A percentile compares a stretch with the other conserved stretches of the same genome.
These are phyloP conservation scores for Exophiala calicioides DNA, from an alignment of 2,329 filamentous ascomycete genomes.

Conservation along the genomic window DNA sequence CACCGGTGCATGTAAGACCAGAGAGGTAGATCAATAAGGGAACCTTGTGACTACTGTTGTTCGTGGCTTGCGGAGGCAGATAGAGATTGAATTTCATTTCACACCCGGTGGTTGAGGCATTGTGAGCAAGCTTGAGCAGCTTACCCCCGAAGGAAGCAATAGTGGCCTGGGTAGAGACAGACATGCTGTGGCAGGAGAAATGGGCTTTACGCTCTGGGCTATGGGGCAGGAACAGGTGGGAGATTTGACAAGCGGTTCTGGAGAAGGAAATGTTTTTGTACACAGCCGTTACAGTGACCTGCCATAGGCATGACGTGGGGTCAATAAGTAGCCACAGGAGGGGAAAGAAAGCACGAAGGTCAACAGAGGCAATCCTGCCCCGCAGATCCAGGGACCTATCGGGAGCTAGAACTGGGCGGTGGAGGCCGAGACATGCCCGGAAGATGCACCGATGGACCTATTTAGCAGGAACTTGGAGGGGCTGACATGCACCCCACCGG, in stretches of 20 bases:
- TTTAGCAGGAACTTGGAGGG: no score
- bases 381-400: conserved; percentile 7
- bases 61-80: conserved; percentile 71
- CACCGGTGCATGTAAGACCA: conserved; percentile 90
- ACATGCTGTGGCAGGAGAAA: conserved; percentile 57
- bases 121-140: conserved; percentile 89
- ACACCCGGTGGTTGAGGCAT: conserved; percentile 74
- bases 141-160: conserved; percentile 92
- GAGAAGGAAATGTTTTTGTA: no score
- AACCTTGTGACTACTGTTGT: conserved; percentile 59
- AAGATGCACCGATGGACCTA: conserved; percentile 2
- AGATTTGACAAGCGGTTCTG: no score
- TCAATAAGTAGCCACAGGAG: not conserved
- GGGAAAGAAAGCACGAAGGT: conserved; percentile 7
- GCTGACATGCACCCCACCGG: not conserved
- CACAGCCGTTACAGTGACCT: no score
- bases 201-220: no score
- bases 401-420: conserved; percentile 8
- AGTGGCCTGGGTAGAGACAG: conserved; percentile 84
- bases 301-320: no score
- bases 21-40: conserved; percentile 92
- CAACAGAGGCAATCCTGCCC: conserved; percentile 5
- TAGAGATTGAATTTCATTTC: conserved; percentile 93
- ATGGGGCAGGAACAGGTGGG: no score
- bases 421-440: conserved; percentile 2